These are phyloP conservation scores for Barnettozyma sp. DNA, from an alignment of 805 yeast genomes.

Conservation along the genomic window DNA sequence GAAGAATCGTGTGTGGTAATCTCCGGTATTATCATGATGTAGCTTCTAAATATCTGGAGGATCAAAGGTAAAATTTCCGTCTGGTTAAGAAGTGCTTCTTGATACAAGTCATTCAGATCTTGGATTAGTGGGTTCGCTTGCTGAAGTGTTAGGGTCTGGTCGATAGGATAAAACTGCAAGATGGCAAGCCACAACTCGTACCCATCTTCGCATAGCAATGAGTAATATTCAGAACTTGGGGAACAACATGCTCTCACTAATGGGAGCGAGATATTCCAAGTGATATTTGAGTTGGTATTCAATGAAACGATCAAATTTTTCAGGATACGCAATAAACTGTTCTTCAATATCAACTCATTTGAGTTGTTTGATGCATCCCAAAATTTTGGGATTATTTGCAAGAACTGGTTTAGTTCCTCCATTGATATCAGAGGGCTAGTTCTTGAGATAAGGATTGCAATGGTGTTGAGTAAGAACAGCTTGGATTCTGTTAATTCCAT, in stretches of 20 bases:
- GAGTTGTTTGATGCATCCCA: constrained; percentile 58
- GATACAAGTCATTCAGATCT: constrained; percentile 30
- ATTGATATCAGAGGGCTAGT: constrained; percentile 57
- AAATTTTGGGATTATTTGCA: constrained; percentile 56
- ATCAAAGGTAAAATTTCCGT: constrained; percentile 70
- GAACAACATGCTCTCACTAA: constrained; percentile 57
- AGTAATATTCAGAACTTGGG: constrained; percentile 45
- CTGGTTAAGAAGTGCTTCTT: constrained; percentile 55
- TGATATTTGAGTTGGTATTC: constrained; percentile 44
- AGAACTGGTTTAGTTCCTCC: constrained; percentile 42
- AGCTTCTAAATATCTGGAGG: constrained; percentile 56
- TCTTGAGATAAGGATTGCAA: constrained; percentile 55
- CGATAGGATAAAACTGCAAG: constrained; percentile 51
- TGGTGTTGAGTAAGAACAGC: constrained; percentile 59
- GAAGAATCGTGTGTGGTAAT: constrained; percentile 30
- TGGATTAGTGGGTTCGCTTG: constrained; percentile 14
- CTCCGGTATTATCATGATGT: constrained; percentile 43
- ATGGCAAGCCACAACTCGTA: constrained; percentile 75
- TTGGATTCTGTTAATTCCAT: constrained; percentile 68
- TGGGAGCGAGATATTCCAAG: constrained; percentile 54
- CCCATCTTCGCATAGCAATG: constrained; percentile 76
- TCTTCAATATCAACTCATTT: constrained; percentile 42
- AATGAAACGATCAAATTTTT: constrained; percentile 50
- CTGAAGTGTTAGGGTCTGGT: constrained; percentile 10
- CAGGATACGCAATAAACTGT: constrained; percentile 47